These are phyloP conservation scores for Pyropia haitanensis DNA, from an alignment of 23 red algal genomes.

Conservation along the genomic window DNA sequence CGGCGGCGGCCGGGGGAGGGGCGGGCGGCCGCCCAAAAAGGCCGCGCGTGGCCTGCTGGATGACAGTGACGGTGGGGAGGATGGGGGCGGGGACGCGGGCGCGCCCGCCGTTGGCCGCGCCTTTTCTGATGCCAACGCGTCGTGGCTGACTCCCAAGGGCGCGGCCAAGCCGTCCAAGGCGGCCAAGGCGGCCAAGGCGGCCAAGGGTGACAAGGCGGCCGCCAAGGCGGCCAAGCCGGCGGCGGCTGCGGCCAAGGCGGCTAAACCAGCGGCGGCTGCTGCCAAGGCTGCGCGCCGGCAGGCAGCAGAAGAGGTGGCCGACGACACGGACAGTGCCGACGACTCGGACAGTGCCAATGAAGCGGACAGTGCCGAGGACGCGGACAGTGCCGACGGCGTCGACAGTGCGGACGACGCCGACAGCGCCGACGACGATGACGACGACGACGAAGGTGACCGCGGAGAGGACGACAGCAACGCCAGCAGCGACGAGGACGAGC, in stretches of 20 bases:
- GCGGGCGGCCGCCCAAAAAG: neutral
- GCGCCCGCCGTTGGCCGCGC: neutral
- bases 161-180: neutral
- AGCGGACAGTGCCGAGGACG: conserved; percentile 9
- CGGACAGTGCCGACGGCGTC: conserved; percentile 10
- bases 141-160: conserved; percentile 38
- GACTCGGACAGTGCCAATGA: conserved; percentile 6
- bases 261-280: neutral
- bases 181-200: neutral
- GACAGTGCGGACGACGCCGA: conserved; percentile 12
- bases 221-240: neutral
- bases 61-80: conserved; percentile 1
- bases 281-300: neutral
- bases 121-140: conserved; percentile 26
- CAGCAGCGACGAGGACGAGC: conserved; percentile 1
- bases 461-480: conserved; percentile 6
- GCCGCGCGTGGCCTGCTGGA: neutral
- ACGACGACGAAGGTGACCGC: conserved; percentile 35
- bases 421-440: conserved; percentile 10
- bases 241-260: neutral
- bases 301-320: neutral
- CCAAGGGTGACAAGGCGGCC: neutral
- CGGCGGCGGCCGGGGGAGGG: neutral
- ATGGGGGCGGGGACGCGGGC: conserved; percentile 1
- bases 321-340: conserved; percentile 2